Evolutionary conservation across 139 green algal species (phyloP).

Genomic region (Zygnema cylindricum): DNA sequence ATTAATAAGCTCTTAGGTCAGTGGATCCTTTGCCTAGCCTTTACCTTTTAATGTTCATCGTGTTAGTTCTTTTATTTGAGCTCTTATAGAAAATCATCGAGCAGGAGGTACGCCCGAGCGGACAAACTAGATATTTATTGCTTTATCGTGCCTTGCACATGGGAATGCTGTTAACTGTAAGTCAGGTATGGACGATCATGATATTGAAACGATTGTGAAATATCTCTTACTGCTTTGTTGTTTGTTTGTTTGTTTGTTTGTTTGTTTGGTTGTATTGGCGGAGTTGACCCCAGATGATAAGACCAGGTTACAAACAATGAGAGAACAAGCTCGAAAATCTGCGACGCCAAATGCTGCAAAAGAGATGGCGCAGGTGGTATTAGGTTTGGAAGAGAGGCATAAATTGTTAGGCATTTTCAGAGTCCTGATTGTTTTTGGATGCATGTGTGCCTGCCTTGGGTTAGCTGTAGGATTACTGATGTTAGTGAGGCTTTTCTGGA

Average conservation of each 20-base stretch:
- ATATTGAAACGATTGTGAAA: too few species aligned
- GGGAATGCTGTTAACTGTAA: background rate
- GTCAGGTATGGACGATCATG: background rate
- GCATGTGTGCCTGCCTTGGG: background rate
- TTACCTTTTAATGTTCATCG: background rate
- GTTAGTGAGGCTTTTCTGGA: background rate
- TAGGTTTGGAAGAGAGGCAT: background rate
- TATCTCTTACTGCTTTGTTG: background rate
- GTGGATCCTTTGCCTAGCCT: background rate
- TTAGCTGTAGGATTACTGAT: background rate
- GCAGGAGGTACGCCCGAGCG: too few species aligned
- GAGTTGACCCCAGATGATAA: background rate
- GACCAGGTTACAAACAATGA: background rate
- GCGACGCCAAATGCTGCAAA: background rate
- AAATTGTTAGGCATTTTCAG: background rate
- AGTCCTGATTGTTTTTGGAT: background rate
- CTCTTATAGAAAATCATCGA: background rate
- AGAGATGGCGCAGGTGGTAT: background rate
- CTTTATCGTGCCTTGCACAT: background rate
- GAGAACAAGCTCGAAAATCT: background rate
- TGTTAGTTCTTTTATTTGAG: background rate
- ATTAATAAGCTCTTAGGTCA: slow-evolving; percentile 38
- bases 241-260: background rate
- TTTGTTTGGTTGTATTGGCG: background rate
- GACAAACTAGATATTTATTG: background rate